Evolutionary conservation across 2,329 filamentous ascomycete species (phyloP).

Genomic region (Dactylonectria macrodidyma): DNA sequence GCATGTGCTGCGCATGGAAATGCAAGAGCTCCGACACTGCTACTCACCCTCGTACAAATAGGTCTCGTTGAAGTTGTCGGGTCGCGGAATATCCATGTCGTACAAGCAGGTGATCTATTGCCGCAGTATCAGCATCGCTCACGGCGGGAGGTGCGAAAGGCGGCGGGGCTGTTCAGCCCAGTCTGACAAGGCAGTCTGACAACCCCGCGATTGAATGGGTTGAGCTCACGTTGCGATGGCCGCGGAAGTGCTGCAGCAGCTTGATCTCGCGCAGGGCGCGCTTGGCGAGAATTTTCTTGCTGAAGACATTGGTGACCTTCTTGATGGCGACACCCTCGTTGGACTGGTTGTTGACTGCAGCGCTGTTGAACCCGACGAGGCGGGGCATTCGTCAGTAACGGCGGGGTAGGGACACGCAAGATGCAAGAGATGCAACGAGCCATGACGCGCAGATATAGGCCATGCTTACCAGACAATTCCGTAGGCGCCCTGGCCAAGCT

Average conservation of each 20-base stretch:
- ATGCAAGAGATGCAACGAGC: slow-evolving; percentile 9
- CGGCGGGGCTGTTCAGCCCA: slow-evolving; percentile 9
- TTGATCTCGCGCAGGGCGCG: slow-evolving; percentile 98
- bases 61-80: slow-evolving; percentile 98
- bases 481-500: slow-evolving; percentile 97
- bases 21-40: slow-evolving; percentile 7
- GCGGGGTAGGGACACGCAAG: slow-evolving; percentile 46
- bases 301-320: slow-evolving; percentile 99
- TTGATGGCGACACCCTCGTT: slow-evolving; percentile 98
- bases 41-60: slow-evolving; percentile 95
- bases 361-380: slow-evolving; percentile 67
- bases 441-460: slow-evolving; percentile 16
- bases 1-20: slow-evolving; percentile 22
- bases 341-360: slow-evolving; percentile 91
- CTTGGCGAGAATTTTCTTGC: slow-evolving; percentile 99
- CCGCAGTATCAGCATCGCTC: slow-evolving; percentile 36
- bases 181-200: too few relatives aligned
- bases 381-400: slow-evolving; percentile 48
- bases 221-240: slow-evolving; percentile 82
- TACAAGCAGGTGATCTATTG: slow-evolving; percentile 95
- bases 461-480: slow-evolving; percentile 91
- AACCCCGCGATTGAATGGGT: slow-evolving; percentile 11
- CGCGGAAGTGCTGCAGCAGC: slow-evolving; percentile 96
- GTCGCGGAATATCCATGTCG: slow-evolving; percentile 98
- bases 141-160: slow-evolving; percentile 6